These are phyloP conservation scores for Chaetomium cochliodes DNA, from an alignment of 495 filamentous ascomycete genomes.

Conservation along the genomic window DNA sequence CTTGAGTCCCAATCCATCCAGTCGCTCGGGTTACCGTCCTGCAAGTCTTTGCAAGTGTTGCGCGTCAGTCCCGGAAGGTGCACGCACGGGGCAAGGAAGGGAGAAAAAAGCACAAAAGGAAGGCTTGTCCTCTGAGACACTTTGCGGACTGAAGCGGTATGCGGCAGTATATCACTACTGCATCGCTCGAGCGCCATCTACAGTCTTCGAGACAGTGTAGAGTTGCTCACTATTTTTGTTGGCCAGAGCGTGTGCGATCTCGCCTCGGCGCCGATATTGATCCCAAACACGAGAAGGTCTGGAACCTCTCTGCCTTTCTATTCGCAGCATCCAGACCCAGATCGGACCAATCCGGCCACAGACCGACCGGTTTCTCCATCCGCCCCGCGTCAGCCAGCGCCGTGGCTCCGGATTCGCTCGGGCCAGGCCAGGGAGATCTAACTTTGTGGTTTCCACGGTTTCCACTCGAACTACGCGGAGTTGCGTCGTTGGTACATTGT, in stretches of 20 bases:
- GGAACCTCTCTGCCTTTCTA: neutral
- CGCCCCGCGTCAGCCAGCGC: slow-evolving; percentile 7
- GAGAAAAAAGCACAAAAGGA: slow-evolving; percentile 17
- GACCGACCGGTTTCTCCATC: neutral
- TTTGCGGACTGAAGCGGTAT: neutral
- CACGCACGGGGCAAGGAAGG: neutral
- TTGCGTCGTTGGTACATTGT: neutral
- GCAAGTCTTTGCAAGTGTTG: neutral
- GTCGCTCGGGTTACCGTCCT: neutral
- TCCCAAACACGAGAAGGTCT: slow-evolving; percentile 11
- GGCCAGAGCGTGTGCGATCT: neutral
- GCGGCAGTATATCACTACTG: neutral
- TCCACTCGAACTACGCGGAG: slow-evolving; percentile 19
- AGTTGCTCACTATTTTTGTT: neutral
- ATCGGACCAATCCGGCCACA: slow-evolving; percentile 11
- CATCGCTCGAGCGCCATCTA: neutral
- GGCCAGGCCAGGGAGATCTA: slow-evolving; percentile 11
- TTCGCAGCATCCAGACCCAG: neutral
- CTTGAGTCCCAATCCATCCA: slow-evolving; percentile 3
- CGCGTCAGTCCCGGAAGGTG: slow-evolving; percentile 1
- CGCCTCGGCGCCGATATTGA: neutral
- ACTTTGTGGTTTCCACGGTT: slow-evolving; percentile 1
- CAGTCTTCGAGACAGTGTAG: neutral
- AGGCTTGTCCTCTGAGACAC: slow-evolving; percentile 20
- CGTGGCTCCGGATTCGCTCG: slow-evolving; percentile 29